Conservation (phyloP, 139 green algal genomes). For the Volvox africanus region DNA sequence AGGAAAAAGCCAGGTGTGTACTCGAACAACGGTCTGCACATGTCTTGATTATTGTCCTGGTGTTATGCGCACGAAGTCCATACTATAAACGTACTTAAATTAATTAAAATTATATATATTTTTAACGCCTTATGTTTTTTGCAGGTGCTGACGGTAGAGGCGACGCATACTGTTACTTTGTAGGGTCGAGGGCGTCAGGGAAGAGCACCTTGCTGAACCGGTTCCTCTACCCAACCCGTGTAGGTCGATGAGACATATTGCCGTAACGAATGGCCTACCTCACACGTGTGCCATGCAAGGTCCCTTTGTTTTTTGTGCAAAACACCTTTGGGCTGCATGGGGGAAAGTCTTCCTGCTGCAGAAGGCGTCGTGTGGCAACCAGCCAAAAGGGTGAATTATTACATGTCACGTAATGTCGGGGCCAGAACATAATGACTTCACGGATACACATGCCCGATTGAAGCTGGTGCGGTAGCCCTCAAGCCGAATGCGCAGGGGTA, state of each 20-base stretch:
- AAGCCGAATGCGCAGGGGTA: too few species aligned
- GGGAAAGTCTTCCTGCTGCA: too few species aligned
- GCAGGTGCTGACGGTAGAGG: constrained; percentile 55
- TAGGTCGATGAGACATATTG: neutral
- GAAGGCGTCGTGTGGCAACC: too few species aligned
- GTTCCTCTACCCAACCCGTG: constrained; percentile 75
- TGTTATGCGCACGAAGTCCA: neutral
- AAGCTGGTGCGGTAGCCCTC: too few species aligned
- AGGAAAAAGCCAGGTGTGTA: constrained; percentile 58
- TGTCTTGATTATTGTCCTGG: neutral
- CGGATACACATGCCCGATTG: too few species aligned
- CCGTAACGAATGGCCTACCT: too few species aligned
- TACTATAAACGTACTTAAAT: neutral
- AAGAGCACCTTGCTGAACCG: constrained; percentile 81
- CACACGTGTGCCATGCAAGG: too few species aligned
- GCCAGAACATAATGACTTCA: too few species aligned
- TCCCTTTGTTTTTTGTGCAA: too few species aligned
- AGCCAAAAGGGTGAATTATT: too few species aligned
- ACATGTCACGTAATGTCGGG: too few species aligned
- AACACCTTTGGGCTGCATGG: too few species aligned
- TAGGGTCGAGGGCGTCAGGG: constrained; percentile 65
- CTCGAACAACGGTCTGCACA: neutral
- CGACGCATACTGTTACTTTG: constrained; percentile 75
- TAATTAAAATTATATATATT: neutral
- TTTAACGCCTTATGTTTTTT: neutral